phyloP scores from a whole-genome alignment of 768 basidiomycete genomes.

The Sporobolomyces pararoseus region DNA sequence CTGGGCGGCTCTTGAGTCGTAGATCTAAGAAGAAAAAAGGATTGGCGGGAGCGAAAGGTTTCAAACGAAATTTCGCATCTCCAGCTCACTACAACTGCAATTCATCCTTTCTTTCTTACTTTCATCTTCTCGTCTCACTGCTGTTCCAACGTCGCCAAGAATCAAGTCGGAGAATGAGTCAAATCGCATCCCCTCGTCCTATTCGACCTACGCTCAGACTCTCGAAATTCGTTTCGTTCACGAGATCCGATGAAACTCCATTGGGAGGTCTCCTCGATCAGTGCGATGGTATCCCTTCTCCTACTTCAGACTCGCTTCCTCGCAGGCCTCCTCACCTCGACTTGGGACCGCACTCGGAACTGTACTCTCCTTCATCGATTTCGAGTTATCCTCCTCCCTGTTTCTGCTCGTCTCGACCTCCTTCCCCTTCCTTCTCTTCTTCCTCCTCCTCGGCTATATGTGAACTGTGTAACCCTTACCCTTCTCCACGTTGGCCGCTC shows the following conservation, averaged over 20 bases:
- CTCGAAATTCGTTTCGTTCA: not conserved
- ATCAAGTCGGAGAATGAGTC: not conserved
- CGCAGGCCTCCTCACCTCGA: not conserved
- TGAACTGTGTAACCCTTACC: conserved; percentile 1
- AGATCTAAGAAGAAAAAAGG: too few relatives aligned
- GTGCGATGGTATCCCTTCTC: not conserved
- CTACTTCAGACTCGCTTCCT: not conserved
- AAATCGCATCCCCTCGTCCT: not conserved
- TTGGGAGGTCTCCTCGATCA: conserved; percentile 2
- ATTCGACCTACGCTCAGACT: not conserved
- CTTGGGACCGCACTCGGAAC: not conserved
- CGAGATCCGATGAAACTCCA: not conserved
- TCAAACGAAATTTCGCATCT: too few relatives aligned
- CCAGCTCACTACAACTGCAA: too few relatives aligned
- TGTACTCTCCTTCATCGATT: not conserved
- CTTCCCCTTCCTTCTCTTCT: not conserved
- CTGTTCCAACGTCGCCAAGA: not conserved
- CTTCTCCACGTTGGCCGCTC: not conserved
- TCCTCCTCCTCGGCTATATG: not conserved
- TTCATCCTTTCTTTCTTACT: too few relatives aligned
- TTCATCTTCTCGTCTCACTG: too few relatives aligned
- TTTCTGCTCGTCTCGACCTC: not conserved
- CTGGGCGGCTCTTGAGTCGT: too few relatives aligned
- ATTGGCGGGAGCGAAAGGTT: too few relatives aligned
- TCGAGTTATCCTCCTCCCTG: too few relatives aligned